Base-by-base conservation (phyloP, 2,329 filamentous ascomycete species). In the Calonectria pseudoreteaudii region DNA sequence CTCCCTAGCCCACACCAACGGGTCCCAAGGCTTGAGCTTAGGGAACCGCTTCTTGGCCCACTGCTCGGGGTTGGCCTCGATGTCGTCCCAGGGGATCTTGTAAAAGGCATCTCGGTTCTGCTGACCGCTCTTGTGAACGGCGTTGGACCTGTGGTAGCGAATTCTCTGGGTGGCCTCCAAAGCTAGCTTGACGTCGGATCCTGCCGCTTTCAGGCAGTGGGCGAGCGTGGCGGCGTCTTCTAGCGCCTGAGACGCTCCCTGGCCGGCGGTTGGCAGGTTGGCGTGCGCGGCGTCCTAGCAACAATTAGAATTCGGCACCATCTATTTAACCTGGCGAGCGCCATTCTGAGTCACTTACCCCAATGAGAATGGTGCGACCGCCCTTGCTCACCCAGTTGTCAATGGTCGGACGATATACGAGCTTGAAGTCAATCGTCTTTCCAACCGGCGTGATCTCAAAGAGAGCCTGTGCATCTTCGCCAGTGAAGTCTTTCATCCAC, bases 1-100 rank as follows among this genome's bases (percentile, higher is more conserved):
- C 47, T 69, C 66, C 28, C 34, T 56, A 7, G 70, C 58, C 31
- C 50, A 72, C 38, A 60, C 30, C 47, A 72, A 47, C 16, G 70
- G 56, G 28, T 72, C 70, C 70, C 70, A 72, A 9, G 70, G 70
- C 70, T 69, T 72, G 56, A 72, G 31, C 56, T 72, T 72, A n/a
- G 70, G 70, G 23, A 64, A 72, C 11, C 70, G 47, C 20, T 64
- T 72, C 66, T 69, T 69, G 28, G 66, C 70, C 53, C 53, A 72
- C n/a, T 53, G 31, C 31, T 69, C 65, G 8, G 70, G 44, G 23
- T 31, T 58, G 9, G 70, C 70, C 66, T 72, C 70, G 49, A 72
- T 72, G 18, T 65, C 70, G 5, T 72, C 70, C 70, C 70, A 72
- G 20, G 70, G 70, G 23, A 64, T 69, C 58, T 69, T 69, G 66